Evolutionary conservation across 768 basidiomycete species (phyloP).

Genomic region (Serendipita indica): DNA sequence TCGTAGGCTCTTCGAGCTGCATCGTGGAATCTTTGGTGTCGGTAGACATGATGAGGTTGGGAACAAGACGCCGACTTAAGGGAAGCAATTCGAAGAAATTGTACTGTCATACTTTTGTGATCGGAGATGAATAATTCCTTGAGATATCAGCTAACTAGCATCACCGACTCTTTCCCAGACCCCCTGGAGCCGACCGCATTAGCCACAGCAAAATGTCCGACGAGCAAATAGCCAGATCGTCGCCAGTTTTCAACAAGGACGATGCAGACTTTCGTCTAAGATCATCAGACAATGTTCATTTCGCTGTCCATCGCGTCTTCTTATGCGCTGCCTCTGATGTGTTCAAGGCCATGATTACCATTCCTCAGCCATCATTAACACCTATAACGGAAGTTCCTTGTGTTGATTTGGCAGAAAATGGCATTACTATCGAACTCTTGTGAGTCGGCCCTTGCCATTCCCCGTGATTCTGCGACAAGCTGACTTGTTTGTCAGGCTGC

Average conservation of each 20-base stretch:
- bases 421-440: slow-evolving; percentile 2
- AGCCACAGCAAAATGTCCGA: background rate
- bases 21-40: background rate
- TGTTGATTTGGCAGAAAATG: background rate
- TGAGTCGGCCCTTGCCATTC: background rate
- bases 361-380: background rate
- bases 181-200: background rate
- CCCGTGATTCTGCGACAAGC: background rate
- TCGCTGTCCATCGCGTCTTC: background rate
- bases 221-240: background rate
- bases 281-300: slow-evolving; percentile 3
- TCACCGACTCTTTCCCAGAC: no score
- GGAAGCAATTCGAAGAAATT: background rate
- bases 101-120: background rate
- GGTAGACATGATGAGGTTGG: background rate
- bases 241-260: slow-evolving; percentile 4
- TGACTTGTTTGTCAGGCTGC: background rate
- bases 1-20: background rate
- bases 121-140: background rate
- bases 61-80: background rate
- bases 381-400: background rate
- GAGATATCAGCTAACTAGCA: no score
- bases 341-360: slow-evolving; percentile 1
- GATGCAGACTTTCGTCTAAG: slow-evolving; percentile 4
- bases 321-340: background rate